Base-by-base conservation (phyloP, 768 basidiomycete genomes). In the Bullera alba region DNA sequence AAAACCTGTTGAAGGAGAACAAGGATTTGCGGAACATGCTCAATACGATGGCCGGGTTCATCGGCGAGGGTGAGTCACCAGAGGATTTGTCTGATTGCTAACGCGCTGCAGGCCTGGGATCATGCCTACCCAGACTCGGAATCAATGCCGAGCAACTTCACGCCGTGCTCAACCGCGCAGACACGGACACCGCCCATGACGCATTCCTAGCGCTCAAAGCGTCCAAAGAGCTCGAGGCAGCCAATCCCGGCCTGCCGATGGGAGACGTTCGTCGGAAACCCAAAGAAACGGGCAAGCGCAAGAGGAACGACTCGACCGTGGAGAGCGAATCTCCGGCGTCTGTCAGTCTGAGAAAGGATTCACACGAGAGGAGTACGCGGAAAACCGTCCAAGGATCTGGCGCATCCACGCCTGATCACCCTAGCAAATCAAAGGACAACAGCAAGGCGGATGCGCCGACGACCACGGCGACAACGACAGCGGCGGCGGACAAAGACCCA, bases 141-240 rank as follows among this genome's bases (percentile, higher is more conserved):
- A 37, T 71, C 3, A 62, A 63, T 1, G 51, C 60, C 0, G 76
- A 79, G 38, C 85, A 87, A 63, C 90, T 92, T 68, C 83, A 85
- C 56, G 81, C 79, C 42, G 86, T 83, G 57, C 76, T 93, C 56
- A 88, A 86, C 73, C 83, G 82, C 61, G 81, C 85, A 0, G 91
- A 95, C 74, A 91, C 89, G 0, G 91, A 93, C 65, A 90, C 88
- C 1, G 90, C 89, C 29, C 89, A 85, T 79, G 90, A 93, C 66
- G 84, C 87, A 45, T 91, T 84, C 63, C 83, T 87, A 55, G 60
- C 78, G 4, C 81, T 88, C 58, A 91, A 84, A 51, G 64, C 60
- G 70, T 73, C 73, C 2, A 53, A 54, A 23, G 63, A 67, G 48
- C 45, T 63, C 42, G 45, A 57, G 46, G 47, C 41, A 8, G 56